These are phyloP conservation scores for Fusarium burgessii DNA, from an alignment of 2,329 filamentous ascomycete species.

Conservation along the genomic window DNA sequence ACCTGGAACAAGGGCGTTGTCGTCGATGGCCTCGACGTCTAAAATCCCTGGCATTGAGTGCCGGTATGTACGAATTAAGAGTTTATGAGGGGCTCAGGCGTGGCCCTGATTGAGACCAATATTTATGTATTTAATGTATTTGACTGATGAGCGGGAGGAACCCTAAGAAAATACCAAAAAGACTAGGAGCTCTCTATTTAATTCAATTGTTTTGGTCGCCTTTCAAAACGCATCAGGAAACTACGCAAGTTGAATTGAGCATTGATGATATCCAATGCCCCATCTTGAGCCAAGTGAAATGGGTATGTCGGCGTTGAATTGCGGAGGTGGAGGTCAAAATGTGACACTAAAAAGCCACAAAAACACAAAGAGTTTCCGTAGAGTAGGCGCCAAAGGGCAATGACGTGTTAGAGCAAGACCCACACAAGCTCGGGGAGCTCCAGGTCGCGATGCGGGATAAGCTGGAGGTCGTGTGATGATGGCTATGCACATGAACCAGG, in stretches of 20 bases:
- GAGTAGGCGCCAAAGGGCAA: conserved; percentile 19
- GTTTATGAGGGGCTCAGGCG: conserved; percentile 40
- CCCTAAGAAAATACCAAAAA: conserved; percentile 47
- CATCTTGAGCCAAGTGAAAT: neutral
- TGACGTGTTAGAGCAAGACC: conserved; percentile 42
- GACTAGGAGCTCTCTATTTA: conserved; percentile 47
- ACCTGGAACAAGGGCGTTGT: conserved; percentile 88
- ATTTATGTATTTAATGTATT: conserved; percentile 45
- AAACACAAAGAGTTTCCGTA: conserved; percentile 7
- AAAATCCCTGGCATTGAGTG: conserved; percentile 53
- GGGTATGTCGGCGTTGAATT: conserved; percentile 32
- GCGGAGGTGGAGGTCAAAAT: conserved; percentile 43
- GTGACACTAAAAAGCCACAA: conserved; percentile 24
- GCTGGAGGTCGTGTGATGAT: conserved; percentile 37
- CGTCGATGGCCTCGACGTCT: conserved; percentile 87
- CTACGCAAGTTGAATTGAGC: neutral
- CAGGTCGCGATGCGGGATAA: conserved; percentile 41
- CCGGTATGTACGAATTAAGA: conserved; percentile 44
- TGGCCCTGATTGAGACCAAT: conserved; percentile 42
- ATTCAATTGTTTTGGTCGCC: conserved; percentile 37
- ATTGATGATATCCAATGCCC: neutral
- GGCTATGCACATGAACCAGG: conserved; percentile 21
- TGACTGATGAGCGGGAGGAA: conserved; percentile 43
- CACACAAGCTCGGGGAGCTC: conserved; percentile 49
- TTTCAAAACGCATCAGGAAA: conserved; percentile 1